A percentile compares a stretch with the other conserved stretches of the same genome.
Conservation (phyloP, 495 filamentous ascomycete genomes). For the Aspergillus affinis region DNA sequence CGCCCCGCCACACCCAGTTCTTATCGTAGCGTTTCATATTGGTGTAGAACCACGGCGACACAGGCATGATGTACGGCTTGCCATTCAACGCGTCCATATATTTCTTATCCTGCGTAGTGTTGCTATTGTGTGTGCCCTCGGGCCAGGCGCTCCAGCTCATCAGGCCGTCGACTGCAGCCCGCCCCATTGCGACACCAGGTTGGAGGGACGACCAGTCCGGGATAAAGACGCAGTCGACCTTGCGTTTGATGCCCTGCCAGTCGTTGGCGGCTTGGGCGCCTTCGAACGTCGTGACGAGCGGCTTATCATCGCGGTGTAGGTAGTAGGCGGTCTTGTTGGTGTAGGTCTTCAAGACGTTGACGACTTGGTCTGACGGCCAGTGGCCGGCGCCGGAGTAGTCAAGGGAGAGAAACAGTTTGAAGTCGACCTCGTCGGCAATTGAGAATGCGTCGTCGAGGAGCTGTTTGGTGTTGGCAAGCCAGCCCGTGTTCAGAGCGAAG, state of each 20-base stretch:
- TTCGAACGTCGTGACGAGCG: slow-evolving; percentile 76
- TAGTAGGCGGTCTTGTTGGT: slow-evolving; percentile 53
- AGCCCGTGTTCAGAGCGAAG: slow-evolving; percentile 70
- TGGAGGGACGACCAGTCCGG: slow-evolving; percentile 66
- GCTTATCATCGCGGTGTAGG: slow-evolving; percentile 39
- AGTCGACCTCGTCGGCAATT: slow-evolving; percentile 52
- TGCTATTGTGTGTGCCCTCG: slow-evolving; percentile 51
- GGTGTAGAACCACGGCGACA: slow-evolving; percentile 73
- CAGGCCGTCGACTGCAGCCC: slow-evolving; percentile 56
- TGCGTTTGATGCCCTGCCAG: slow-evolving; percentile 56
- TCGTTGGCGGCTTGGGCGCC: slow-evolving; percentile 57
- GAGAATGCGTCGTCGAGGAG: slow-evolving; percentile 54
- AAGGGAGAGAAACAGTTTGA: slow-evolving; percentile 72
- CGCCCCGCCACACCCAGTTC: slow-evolving; percentile 70
- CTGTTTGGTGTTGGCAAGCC: slow-evolving; percentile 40
- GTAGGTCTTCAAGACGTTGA: slow-evolving; percentile 55
- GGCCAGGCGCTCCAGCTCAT: slow-evolving; percentile 80
- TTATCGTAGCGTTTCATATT: slow-evolving; percentile 65
- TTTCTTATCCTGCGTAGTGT: slow-evolving; percentile 49
- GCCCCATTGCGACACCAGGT: slow-evolving; percentile 36
- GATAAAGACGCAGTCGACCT: slow-evolving; percentile 55
- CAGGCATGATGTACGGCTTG: slow-evolving; percentile 74
- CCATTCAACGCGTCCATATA: slow-evolving; percentile 48
- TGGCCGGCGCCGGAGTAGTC: slow-evolving; percentile 59
- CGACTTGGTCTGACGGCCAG: slow-evolving; percentile 58